phyloP scores from a whole-genome alignment of 768 basidiomycete species.

The Boletus patriciae region DNA sequence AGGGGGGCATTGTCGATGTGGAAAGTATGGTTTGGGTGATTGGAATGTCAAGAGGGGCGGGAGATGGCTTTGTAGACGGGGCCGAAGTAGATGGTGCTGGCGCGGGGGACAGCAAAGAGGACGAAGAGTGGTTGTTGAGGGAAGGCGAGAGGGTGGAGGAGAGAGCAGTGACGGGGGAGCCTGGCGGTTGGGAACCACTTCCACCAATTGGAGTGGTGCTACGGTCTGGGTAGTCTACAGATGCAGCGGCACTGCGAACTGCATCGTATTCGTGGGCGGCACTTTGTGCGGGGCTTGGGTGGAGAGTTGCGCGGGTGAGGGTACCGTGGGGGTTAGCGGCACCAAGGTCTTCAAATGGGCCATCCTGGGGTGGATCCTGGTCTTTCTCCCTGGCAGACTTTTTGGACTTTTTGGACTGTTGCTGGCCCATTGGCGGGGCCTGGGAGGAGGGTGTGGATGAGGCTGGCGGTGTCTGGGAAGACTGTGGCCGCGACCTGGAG shows the following conservation, averaged over 20 bases:
- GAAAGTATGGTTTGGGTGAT: constrained; percentile 84
- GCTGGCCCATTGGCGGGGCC: constrained; percentile 72
- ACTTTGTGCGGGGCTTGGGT: constrained; percentile 42
- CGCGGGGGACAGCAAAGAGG: constrained; percentile 36
- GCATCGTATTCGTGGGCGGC: constrained; percentile 37
- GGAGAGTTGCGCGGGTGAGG: constrained; percentile 46
- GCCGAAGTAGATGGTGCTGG: constrained; percentile 13
- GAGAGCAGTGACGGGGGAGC: constrained; percentile 32
- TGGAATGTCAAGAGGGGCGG: constrained; percentile 72
- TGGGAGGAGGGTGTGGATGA: constrained; percentile 39
- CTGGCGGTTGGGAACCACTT: constrained; percentile 35
- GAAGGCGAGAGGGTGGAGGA: constrained; percentile 41
- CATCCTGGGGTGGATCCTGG: constrained; percentile 47
- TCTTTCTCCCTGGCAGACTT: constrained; percentile 71
- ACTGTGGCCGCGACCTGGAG: constrained; percentile 68
- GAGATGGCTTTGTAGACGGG: constrained; percentile 41
- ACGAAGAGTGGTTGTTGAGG: constrained; percentile 39
- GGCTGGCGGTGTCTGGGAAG: constrained; percentile 67
- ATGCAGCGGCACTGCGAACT: constrained; percentile 35
- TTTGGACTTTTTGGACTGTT: constrained; percentile 79
- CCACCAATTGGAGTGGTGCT: constrained; percentile 42
- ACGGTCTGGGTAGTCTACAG: constrained; percentile 33
- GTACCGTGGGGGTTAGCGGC: constrained; percentile 40
- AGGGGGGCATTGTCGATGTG: constrained; percentile 50
- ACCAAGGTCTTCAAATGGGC: constrained; percentile 40